Evolutionary conservation across 208 protist genomes (phyloP).

Genomic region (Leishmania lainsoni): DNA sequence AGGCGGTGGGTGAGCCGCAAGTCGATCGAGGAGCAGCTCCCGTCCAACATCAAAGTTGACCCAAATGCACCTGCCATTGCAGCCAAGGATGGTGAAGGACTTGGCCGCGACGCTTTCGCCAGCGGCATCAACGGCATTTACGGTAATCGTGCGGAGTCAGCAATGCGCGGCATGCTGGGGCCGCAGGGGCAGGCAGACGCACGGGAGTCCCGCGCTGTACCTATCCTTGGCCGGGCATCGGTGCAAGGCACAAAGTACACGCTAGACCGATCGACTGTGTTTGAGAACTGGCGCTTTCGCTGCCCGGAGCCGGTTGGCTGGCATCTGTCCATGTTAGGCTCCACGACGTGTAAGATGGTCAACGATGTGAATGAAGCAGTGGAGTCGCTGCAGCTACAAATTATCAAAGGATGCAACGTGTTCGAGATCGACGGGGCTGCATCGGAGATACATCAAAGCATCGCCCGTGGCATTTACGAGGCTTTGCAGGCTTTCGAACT

Average conservation of each 20-base stretch:
- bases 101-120: constrained; percentile 34
- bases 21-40: constrained; percentile 42
- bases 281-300: constrained; percentile 80
- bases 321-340: constrained; percentile 84
- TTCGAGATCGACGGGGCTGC: constrained; percentile 87
- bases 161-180: constrained; percentile 84
- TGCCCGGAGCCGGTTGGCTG: constrained; percentile 77
- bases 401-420: constrained; percentile 90
- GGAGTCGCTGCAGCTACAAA: constrained; percentile 88
- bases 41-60: constrained; percentile 43
- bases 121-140: constrained; percentile 83
- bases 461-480: constrained; percentile 78
- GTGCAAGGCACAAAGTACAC: constrained; percentile 81
- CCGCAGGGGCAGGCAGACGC: constrained; percentile 79
- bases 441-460: constrained; percentile 80
- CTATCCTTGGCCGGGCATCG: constrained; percentile 77
- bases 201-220: constrained; percentile 75
- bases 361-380: constrained; percentile 81
- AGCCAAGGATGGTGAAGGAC: constrained; percentile 20
- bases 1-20: constrained; percentile 24
- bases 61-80: constrained; percentile 26
- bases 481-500: constrained; percentile 85
- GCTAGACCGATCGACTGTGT: constrained; percentile 78
- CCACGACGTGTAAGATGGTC: constrained; percentile 86
- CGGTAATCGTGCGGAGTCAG: constrained; percentile 72